Evolutionary conservation across 2,329 filamentous ascomycete genomes (phyloP), one percentile per base, ranked within the genome.

Genomic region (Chrysoporthe cubensis): DNA sequence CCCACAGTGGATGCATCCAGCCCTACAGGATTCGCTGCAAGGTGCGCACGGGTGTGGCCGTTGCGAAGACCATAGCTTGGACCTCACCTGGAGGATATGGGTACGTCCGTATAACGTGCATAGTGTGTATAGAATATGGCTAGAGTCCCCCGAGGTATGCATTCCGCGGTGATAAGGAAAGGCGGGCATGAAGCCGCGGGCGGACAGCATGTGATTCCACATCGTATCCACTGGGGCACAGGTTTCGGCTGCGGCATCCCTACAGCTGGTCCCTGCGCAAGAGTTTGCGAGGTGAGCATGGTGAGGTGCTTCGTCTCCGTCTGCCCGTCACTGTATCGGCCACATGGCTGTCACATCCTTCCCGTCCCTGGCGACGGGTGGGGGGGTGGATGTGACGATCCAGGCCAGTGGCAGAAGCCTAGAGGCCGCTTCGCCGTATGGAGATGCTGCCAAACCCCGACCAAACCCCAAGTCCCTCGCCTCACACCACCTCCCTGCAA

Each of bases 261-360:
- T 44, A 26, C 32, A 40, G 46, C 34, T 40, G 44, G 54, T 40
- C 50, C 44, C 40, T 54, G 63, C 62, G 66, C 66, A 70, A 54
- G 62, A 70, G 62, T 70, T 68, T 70, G 68, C 68, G 66, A 67
- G 63, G 37, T 60, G 21, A 52, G 68, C 68, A 63, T 65, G 63
- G 37, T 60, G 21, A 52, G n/a, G 9, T 62, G 58, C 44, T 66
- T 57, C 43, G 34, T 37, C 52, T n/a, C 32, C 62, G 6, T 18
- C 26, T 42, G 40, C 14, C n/a, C 56, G 13, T 60, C 43, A 21
- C 46, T 43, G 14, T 62, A 13, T 60, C 37, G 37, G 21, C 57
- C 34, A 50, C 64, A 54, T 61, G 56, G 40, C 43, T 42, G 34
- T 42, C 52, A 48, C 32, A 21, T 50, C 43, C 26, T 58, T 59